These are phyloP conservation scores for Globisporangium acanthophoron DNA, from an alignment of 352 stramenopile species.

Conservation along the genomic window DNA sequence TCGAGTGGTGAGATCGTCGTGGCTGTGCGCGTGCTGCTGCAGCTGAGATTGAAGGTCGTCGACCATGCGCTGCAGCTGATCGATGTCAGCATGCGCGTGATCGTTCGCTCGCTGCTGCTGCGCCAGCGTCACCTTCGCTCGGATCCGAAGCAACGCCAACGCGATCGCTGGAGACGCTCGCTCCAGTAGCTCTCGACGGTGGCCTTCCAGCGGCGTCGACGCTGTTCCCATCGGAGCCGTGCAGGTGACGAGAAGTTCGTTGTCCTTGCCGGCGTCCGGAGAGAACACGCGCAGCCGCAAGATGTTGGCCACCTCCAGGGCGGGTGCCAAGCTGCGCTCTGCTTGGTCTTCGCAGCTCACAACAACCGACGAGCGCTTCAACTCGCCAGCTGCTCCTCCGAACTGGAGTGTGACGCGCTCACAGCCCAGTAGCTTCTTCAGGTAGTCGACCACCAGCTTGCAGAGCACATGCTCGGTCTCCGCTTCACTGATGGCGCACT, in stretches of 20 bases:
- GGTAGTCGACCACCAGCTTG: neutral
- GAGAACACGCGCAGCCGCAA: constrained; percentile 12
- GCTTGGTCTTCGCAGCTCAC: neutral
- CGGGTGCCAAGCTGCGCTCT: neutral
- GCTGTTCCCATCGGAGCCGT: constrained; percentile 2
- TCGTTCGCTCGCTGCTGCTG: neutral
- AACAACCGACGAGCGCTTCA: neutral
- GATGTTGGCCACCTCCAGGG: constrained; percentile 13
- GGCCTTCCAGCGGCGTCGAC: neutral
- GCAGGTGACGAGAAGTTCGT: constrained; percentile 4
- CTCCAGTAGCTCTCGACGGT: constrained; percentile 10
- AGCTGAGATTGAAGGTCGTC: constrained; percentile 1
- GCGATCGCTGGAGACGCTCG: constrained; percentile 2
- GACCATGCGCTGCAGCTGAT: constrained; percentile 1
- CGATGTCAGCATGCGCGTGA: constrained; percentile 1
- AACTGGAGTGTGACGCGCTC: constrained; percentile 3
- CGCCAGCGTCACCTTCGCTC: neutral
- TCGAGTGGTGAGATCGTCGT: constrained; percentile 2
- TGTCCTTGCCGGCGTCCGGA: neutral
- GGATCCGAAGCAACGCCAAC: constrained; percentile 4
- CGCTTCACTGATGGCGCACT: neutral
- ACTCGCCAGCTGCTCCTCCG: neutral
- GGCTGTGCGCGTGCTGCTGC: constrained; percentile 4
- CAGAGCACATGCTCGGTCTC: constrained; percentile 3
- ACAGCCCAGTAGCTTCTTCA: constrained; percentile 10